Base-by-base conservation (phyloP, 2,329 filamentous ascomycete species). In the Fusarium sp. region DNA sequence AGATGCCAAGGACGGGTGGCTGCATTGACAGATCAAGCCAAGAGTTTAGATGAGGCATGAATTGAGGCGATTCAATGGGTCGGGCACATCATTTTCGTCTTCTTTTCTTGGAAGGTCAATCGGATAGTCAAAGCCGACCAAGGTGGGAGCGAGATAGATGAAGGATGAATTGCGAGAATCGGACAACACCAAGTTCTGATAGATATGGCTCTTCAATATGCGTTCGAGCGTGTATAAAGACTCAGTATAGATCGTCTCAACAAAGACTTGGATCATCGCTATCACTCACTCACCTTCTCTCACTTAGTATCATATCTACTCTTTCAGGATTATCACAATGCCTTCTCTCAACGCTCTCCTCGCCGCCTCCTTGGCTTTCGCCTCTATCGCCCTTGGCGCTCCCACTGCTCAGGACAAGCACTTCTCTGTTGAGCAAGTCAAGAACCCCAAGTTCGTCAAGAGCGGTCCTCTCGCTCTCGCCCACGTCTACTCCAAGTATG, bases 401-500 rank as follows among this genome's bases (percentile, higher is more conserved):
- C 71, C 72, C 12, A 49, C 69, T 18, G 36, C 38, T 4, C 20
- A 57, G 8, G 62, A 64, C 28, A 58, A 65, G 16, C 55, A 73
- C 8, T 75, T 75, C 64, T 77, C 76, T 4, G 67, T 82, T 30
- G 69, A 75, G 33, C 80, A 82, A 67, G 75, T 80, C 42, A 75
- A 72, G 63, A 82, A 82, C 69, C 61, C 75, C 26, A 72, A 76
- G 46, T 80, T 76, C 57, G 74, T 75, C 42, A 75, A 70, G 57
- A 76, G 72, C 53, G 80, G 80, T 8, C 76, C 76, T 9, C 61
- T 75, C 6, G 77, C 78, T 1, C 72, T 82, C 13, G 67, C 70
- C 28, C 71, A 75, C 52, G 74, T 75, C 34, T 82, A 82, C 72
- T 57, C 52, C 65, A 82, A 83, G 74, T 81, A 77, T 44, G 75